Evolutionary conservation across 2,329 filamentous ascomycete genomes (phyloP), one percentile per base, ranked within the genome.

Genomic region (Graphiopsis chlorocephala): DNA sequence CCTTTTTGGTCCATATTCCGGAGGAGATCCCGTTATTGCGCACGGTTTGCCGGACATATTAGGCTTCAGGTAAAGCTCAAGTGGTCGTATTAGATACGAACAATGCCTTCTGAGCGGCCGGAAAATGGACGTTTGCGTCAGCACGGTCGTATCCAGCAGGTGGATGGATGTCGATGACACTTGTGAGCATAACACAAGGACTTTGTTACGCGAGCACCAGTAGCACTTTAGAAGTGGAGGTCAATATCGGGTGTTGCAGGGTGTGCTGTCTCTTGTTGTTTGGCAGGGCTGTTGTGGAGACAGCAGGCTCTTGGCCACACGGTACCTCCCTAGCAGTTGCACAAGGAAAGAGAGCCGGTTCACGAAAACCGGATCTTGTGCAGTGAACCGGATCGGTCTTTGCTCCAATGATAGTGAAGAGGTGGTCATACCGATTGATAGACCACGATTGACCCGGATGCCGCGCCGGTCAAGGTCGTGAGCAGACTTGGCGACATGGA

Each of bases 391-490:
- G 42, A 17, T 50, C 28, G 28, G 57, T 29, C 12, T 14, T 33
- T 28, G 38, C 57, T 35, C 57, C 57, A 60, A 45, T 42, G 42
- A 31, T n/a, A 48, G 28, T 17, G 38, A 42, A 10, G 10, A 20
- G 12, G 38, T 20, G 38, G 11, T n/a, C 17, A 11, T 20, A 59
- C 12, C 23, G 20, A 11, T 42, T n/a, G n/a, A 28, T 6, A 38
- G 55, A 42, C 55, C 33, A 58, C 20, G 26, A 23, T 42, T 45
- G 33, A 58, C n/a, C 35, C 55, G 55, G 55, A 45, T 29, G 55
- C 55, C 55, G 55, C 55, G 55, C 55, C 55, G 55, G 55, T 42
- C 14, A 20, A 28, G 25, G 35, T 45, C 55, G 33, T 45, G 55
- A 42, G 15, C 12, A 8, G 55, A 58, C 55, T 58, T 58, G 55